Conservation (phyloP, 1,284 basidiomycete species). For the Ustanciosporium gigantosporum region DNA sequence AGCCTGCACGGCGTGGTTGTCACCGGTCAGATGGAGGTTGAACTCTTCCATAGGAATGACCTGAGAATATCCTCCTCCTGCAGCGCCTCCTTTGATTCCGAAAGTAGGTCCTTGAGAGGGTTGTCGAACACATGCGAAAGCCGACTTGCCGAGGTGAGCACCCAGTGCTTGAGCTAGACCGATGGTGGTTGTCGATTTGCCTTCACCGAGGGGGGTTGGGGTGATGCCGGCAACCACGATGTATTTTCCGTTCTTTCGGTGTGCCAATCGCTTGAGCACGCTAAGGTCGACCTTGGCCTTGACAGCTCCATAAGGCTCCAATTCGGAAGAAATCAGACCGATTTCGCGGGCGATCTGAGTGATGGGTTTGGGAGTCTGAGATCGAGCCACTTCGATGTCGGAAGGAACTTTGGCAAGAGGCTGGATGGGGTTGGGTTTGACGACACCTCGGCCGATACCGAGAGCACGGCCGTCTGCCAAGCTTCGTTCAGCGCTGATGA, state of each 20-base stretch:
- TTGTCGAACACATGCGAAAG: constrained; percentile 98
- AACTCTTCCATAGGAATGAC: constrained; percentile 99
- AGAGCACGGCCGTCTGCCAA: constrained; percentile 72
- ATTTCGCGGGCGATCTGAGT: constrained; percentile 83
- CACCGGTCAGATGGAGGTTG: constrained; percentile 93
- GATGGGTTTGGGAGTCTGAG: constrained; percentile 90
- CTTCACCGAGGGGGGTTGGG: constrained; percentile 95
- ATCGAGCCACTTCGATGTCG: constrained; percentile 94
- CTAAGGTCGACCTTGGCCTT: constrained; percentile 96
- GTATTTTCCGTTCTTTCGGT: constrained; percentile 93
- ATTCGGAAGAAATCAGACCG: constrained; percentile 80
- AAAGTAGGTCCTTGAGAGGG: constrained; percentile 98
- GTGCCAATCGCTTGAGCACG: constrained; percentile 79
- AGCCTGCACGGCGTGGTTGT: constrained; percentile 96
- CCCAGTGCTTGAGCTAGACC: constrained; percentile 95
- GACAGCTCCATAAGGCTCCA: constrained; percentile 92
- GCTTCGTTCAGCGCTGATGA: constrained; percentile 77
- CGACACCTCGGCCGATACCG: constrained; percentile 66
- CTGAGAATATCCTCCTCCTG: constrained; percentile 97
- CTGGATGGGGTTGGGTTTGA: constrained; percentile 79
- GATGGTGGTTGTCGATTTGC: constrained; percentile 98
- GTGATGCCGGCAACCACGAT: constrained; percentile 97
- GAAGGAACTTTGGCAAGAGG: constrained; percentile 74
- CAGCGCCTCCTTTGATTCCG: constrained; percentile 98
- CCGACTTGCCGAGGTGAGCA: constrained; percentile 86